Base-by-base conservation (phyloP, 176 grass and related monocot species). In the Saccharum spontaneum region DNA sequence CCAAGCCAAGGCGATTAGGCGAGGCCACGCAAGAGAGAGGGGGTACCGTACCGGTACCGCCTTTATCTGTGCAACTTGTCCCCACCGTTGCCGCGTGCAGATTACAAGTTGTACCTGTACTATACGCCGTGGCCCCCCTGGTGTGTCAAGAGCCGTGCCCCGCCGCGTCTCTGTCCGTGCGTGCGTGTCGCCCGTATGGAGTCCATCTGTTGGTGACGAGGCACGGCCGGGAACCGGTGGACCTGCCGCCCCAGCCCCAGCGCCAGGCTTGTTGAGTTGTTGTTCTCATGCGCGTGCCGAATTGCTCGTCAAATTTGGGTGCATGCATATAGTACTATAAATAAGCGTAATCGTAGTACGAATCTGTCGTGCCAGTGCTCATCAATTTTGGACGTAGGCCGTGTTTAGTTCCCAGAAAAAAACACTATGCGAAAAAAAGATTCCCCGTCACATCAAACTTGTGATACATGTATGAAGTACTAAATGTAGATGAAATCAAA, bases 71-170 rank as follows among this genome's bases (percentile, higher is more conserved):
- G 80, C 66, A 28, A 75, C 61, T 84, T 79, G 74, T 88, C 74
- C 17, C 73, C 73, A 64, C 43, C 65, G 57, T n/a, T 46, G 79
- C 86, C 71, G 78, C 73, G 41, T 22, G 87, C 81, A 79, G 37
- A 67, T 74, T 79, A 59, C 44, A 18, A 49, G 18, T 2, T 41
- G 20, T 34, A 13, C 3, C 0, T 17, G 1, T 30, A 9, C 45
- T 8, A 23, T 20, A 54, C 30, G 22, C 13, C 10, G 41, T 24
- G 57, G n/a, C 31, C 66, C 40, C 73, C 60, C 17, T 10, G 67
- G 55, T 70, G 6, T 23, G 43, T 79, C 81, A 79, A 84, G 76
- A 85, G 82, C 48, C 82, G 73, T 80, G 59, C 38, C 44, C 5
- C 5, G 48, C 48, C 48, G 48, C 48, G 48, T 50, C 48, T 50